Percentiles rank a stretch among this genome's conserved stretches.
Conservation (phyloP, 345 rosid species). For the Citrus australasica region DNA sequence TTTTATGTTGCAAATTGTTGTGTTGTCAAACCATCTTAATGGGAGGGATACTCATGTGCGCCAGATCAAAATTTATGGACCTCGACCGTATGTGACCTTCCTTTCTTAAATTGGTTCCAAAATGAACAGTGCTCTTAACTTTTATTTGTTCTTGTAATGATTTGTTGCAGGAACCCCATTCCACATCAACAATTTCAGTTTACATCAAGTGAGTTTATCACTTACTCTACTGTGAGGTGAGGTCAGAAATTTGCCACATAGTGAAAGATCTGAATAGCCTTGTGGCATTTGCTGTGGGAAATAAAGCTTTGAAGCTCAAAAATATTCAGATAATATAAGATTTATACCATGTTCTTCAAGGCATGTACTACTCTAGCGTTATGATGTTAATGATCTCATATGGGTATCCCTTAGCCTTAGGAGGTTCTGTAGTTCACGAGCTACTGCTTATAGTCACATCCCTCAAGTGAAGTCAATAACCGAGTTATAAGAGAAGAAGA, state of each 20-base stretch:
- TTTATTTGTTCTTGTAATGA: not conserved
- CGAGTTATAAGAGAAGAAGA: no score
- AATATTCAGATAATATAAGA: not conserved
- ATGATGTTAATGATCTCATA: not conserved
- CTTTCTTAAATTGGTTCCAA: not conserved
- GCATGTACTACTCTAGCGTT: not conserved
- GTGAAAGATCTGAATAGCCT: not conserved
- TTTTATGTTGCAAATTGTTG: constrained; percentile 82
- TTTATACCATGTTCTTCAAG: not conserved
- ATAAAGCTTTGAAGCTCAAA: constrained; percentile 7
- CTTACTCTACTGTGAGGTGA: constrained; percentile 73
- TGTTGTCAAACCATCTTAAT: constrained; percentile 39
- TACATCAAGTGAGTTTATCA: constrained; percentile 77
- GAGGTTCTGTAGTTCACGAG: no score
- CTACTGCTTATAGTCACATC: no score
- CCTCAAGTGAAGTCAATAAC: no score
- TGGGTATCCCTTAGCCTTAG: no score
- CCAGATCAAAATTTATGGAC: constrained; percentile 17
- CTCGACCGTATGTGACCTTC: constrained; percentile 5
- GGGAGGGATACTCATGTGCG: constrained; percentile 17
- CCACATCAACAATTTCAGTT: constrained; percentile 64
- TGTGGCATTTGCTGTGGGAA: not conserved
- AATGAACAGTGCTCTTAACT: not conserved
- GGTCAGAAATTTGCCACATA: not conserved
- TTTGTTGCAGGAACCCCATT: constrained; percentile 14